phyloP scores from a whole-genome alignment of 306 rosid genomes.

The Malus fusca region DNA sequence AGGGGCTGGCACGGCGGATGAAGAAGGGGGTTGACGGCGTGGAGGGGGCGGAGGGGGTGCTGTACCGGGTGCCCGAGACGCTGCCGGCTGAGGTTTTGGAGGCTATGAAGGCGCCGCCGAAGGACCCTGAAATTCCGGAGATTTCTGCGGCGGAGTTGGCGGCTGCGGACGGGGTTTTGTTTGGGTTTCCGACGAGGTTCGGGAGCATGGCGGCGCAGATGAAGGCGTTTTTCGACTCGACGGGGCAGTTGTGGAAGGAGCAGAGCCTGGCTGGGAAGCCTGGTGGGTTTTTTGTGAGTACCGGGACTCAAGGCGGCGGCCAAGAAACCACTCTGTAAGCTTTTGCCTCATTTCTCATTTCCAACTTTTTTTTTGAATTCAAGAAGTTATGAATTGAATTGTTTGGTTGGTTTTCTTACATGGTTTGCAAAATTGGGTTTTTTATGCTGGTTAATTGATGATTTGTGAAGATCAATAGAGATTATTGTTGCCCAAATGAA shows the following conservation, averaged over 20 bases:
- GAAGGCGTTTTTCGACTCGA: conserved; percentile 90
- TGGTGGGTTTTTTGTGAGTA: conserved; percentile 83
- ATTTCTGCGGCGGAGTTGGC: conserved; percentile 53
- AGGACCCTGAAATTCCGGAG: conserved; percentile 56
- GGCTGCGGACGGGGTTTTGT: conserved; percentile 69
- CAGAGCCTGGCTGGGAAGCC: conserved; percentile 95
- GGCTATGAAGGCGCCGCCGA: conserved; percentile 64
- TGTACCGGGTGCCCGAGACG: conserved; percentile 82
- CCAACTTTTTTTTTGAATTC: background rate
- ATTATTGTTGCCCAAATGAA: background rate
- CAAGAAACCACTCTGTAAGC: conserved; percentile 97
- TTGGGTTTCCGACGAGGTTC: conserved; percentile 90
- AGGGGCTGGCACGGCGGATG: conserved; percentile 62
- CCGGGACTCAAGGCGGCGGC: conserved; percentile 98
- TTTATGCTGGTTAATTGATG: background rate
- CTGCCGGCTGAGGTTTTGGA: conserved; percentile 53
- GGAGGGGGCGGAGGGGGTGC: conserved; percentile 63
- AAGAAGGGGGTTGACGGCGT: conserved; percentile 82
- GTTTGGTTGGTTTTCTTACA: background rate
- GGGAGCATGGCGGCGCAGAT: conserved; percentile 96
- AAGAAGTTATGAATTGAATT: background rate
- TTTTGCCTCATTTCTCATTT: background rate
- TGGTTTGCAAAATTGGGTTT: background rate
- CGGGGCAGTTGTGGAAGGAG: conserved; percentile 74
- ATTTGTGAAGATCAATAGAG: background rate